Percentiles rank a stretch among this genome's conserved stretches.
These are phyloP conservation scores for Coniochaeta prunicola DNA, from an alignment of 2,329 filamentous ascomycete genomes.

Conservation along the genomic window DNA sequence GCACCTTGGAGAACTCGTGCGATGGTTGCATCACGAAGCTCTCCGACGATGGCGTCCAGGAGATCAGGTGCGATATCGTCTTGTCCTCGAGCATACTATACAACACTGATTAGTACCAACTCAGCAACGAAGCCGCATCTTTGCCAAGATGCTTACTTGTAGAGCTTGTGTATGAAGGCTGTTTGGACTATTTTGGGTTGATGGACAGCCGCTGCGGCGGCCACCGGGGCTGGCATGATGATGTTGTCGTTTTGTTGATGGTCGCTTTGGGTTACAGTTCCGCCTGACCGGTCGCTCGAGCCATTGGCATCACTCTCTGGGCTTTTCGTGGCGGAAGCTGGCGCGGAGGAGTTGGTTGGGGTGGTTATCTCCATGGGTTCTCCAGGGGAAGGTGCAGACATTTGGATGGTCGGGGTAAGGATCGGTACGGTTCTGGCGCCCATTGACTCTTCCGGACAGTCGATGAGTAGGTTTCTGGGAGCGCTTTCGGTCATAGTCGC, in stretches of 20 bases:
- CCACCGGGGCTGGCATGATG: slow-evolving; percentile 43
- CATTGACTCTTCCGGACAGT: slow-evolving; percentile 36
- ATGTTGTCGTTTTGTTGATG: slow-evolving; percentile 23
- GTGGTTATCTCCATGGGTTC: slow-evolving; percentile 57
- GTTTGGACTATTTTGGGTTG: slow-evolving; percentile 98
- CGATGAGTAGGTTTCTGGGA: slow-evolving; percentile 33
- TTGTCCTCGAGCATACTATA: slow-evolving; percentile 94
- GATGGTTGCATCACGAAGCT: slow-evolving; percentile 99
- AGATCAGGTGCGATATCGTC: slow-evolving; percentile 89
- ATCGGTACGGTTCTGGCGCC: slow-evolving; percentile 50
- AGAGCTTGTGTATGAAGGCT: slow-evolving; percentile 97
- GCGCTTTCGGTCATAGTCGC: slow-evolving; percentile 44
- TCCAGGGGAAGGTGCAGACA: slow-evolving; percentile 49
- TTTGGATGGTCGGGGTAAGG: slow-evolving; percentile 48
- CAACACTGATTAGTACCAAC: slow-evolving; percentile 7
- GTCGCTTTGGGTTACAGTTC: slow-evolving; percentile 31
- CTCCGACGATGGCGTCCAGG: slow-evolving; percentile 88
- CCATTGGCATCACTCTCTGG: slow-evolving; percentile 27
- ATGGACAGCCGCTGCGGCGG: slow-evolving; percentile 69
- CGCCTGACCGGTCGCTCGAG: slow-evolving; percentile 18
- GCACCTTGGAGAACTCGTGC: slow-evolving; percentile 93
- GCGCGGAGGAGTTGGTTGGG: slow-evolving; percentile 37
- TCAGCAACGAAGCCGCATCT: slow-evolving; percentile 9
- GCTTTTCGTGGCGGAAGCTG: slow-evolving; percentile 35
- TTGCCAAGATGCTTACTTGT: slow-evolving; percentile 60